A percentile compares a stretch with the other conserved stretches of the same genome.
phyloP scores from a whole-genome alignment of 768 basidiomycete species.

The Naganishia vaughanmartiniae region DNA sequence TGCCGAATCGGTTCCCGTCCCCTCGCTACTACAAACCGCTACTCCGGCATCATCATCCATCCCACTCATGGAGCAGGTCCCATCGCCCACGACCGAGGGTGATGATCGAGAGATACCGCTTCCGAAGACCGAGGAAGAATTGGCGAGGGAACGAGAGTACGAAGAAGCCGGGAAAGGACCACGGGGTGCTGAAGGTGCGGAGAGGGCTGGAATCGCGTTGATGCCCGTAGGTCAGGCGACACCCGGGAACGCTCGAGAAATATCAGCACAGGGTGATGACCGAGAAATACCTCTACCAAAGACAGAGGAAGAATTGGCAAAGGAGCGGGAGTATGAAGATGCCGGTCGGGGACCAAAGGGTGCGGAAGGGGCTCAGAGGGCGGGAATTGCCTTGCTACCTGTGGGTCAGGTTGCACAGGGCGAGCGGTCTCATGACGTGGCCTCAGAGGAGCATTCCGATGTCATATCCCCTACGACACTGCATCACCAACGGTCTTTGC shows the following conservation, averaged over 20 bases:
- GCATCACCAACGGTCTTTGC: conserved; percentile 24
- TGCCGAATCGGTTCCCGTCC: neutral
- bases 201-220: conserved; percentile 49
- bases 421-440: neutral
- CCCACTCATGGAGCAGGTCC: neutral
- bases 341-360: conserved; percentile 40
- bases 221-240: conserved; percentile 29
- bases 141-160: conserved; percentile 34
- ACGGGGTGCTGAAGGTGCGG: conserved; percentile 46
- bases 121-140: conserved; percentile 43
- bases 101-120: conserved; percentile 35
- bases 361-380: conserved; percentile 45
- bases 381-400: conserved; percentile 49
- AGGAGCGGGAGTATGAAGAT: conserved; percentile 39
- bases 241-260: no score
- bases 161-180: conserved; percentile 41
- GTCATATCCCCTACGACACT: neutral
- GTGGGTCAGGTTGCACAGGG: conserved; percentile 8
- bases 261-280: conserved; percentile 57
- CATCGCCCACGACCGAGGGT: conserved; percentile 62
- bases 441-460: neutral
- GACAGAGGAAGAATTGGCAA: conserved; percentile 38
- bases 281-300: conserved; percentile 35
- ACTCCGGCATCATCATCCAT: neutral
- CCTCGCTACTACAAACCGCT: neutral